Conservation (phyloP, 129 eudicot species). For the Arctium lappa region DNA sequence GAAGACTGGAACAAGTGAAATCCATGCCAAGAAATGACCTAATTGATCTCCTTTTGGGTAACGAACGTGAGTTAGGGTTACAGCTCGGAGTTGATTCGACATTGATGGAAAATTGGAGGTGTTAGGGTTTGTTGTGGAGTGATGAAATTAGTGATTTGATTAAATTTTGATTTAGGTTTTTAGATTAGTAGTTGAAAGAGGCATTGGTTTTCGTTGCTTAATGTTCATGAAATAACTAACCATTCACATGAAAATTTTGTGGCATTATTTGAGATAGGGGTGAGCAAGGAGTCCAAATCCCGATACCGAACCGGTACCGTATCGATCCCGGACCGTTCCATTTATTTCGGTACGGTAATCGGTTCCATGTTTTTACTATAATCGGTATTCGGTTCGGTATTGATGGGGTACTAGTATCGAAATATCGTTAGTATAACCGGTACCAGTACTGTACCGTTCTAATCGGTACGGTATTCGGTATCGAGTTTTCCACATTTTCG, state of each 20-base stretch:
- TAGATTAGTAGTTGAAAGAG: background rate
- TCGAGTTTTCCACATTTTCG: no score
- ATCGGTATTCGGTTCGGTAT: no score
- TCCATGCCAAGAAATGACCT: slow-evolving; percentile 81
- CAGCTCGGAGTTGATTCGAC: slow-evolving; percentile 48
- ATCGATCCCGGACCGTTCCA: no score
- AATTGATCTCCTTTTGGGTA: slow-evolving; percentile 67
- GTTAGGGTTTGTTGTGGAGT: slow-evolving; percentile 3
- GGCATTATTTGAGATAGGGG: no score
- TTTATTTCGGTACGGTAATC: no score
- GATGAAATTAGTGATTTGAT: background rate
- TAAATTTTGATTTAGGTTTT: background rate
- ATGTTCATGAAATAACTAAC: background rate
- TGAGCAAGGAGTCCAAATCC: no score
- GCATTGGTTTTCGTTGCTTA: background rate
- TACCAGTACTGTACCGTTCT: no score
- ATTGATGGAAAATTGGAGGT: background rate
- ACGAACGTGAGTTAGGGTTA: slow-evolving; percentile 83
- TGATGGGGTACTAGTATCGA: no score
- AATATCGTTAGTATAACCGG: no score
- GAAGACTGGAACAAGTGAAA: slow-evolving; percentile 78
- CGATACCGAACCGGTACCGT: no score
- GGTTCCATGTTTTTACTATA: no score
- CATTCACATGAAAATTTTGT: background rate
- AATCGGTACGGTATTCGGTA: no score